These are phyloP conservation scores for Globisporangium perplexum DNA, from an alignment of 352 stramenopile species.

Conservation along the genomic window DNA sequence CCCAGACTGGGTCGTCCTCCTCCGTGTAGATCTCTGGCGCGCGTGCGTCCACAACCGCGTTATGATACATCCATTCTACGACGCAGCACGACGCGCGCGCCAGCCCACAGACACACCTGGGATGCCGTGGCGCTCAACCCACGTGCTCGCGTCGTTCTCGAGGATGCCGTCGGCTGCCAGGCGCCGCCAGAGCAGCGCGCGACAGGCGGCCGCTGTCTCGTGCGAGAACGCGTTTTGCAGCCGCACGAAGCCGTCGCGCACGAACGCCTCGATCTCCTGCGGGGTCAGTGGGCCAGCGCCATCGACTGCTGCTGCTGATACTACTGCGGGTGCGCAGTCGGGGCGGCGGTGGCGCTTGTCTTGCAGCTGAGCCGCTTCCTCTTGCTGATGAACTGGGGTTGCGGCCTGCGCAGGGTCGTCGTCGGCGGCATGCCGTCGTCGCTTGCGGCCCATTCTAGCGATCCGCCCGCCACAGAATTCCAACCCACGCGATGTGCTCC, in stretches of 20 bases:
- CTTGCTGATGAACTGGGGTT: no score
- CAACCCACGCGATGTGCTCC: neutral
- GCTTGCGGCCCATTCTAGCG: slow-evolving; percentile 1
- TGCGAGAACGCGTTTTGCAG: slow-evolving; percentile 43
- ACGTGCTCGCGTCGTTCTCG: slow-evolving; percentile 30
- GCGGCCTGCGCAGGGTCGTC: no score
- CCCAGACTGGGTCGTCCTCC: slow-evolving; percentile 35
- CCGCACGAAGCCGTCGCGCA: slow-evolving; percentile 67
- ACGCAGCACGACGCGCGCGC: no score
- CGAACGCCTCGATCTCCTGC: slow-evolving; percentile 39
- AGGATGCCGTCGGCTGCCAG: slow-evolving; percentile 30
- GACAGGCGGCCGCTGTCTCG: slow-evolving; percentile 32
- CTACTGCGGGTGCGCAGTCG: no score
- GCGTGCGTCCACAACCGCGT: neutral
- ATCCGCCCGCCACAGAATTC: neutral
- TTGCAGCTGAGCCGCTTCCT: no score
- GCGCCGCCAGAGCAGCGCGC: slow-evolving; percentile 40
- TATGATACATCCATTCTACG: no score
- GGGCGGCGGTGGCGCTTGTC: no score
- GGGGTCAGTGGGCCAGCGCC: slow-evolving; percentile 11
- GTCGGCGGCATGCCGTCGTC: neutral
- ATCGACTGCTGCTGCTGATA: no score
- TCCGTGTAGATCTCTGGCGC: slow-evolving; percentile 41
- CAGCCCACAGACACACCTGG: slow-evolving; percentile 33
- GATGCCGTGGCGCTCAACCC: slow-evolving; percentile 56